Conservation (phyloP, 148 eudicot genomes). For the Silene conica region DNA sequence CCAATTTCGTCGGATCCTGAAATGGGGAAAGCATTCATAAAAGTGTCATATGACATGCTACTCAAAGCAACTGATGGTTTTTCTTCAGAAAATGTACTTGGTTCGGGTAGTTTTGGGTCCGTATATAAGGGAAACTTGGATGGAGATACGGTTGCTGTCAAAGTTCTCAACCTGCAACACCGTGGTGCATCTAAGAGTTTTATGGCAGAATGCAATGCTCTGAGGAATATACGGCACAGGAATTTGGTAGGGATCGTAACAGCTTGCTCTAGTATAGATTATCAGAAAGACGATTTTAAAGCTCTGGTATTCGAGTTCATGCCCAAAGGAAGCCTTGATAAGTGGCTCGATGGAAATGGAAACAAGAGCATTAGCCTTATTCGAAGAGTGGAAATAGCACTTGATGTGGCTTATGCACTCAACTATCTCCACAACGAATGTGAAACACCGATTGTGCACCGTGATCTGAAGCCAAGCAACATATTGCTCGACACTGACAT, state of each 20-base stretch:
- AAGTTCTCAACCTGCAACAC: slow-evolving; percentile 32
- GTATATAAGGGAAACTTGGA: slow-evolving; percentile 11
- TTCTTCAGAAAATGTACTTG: slow-evolving; percentile 21
- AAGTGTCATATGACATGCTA: slow-evolving; percentile 26
- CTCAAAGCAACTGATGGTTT: slow-evolving; percentile 32
- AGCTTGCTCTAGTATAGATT: slow-evolving; percentile 33
- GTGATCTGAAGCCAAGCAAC: slow-evolving; percentile 38
- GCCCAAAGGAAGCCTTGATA: slow-evolving; percentile 6
- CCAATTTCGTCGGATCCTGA: neutral
- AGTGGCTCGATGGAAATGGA: slow-evolving; percentile 14
- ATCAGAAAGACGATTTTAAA: slow-evolving; percentile 18
- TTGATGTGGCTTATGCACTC: slow-evolving; percentile 29
- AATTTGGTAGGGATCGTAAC: slow-evolving; percentile 27
- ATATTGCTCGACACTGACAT: slow-evolving; percentile 14
- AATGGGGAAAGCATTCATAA: slow-evolving; percentile 8
- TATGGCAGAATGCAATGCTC: slow-evolving; percentile 30
- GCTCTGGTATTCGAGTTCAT: slow-evolving; percentile 4
- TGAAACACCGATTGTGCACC: slow-evolving; percentile 22
- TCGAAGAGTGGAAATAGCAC: slow-evolving; percentile 7
- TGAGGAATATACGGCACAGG: slow-evolving; percentile 29
- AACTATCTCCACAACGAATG: slow-evolving; percentile 29
- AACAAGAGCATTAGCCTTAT: slow-evolving; percentile 17
- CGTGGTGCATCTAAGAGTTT: slow-evolving; percentile 30
- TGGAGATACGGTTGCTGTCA: slow-evolving; percentile 23
- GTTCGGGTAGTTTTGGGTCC: slow-evolving; percentile 22